Conservation (phyloP, 352 stramenopile genomes). For the Thraustotheca clavata region DNA sequence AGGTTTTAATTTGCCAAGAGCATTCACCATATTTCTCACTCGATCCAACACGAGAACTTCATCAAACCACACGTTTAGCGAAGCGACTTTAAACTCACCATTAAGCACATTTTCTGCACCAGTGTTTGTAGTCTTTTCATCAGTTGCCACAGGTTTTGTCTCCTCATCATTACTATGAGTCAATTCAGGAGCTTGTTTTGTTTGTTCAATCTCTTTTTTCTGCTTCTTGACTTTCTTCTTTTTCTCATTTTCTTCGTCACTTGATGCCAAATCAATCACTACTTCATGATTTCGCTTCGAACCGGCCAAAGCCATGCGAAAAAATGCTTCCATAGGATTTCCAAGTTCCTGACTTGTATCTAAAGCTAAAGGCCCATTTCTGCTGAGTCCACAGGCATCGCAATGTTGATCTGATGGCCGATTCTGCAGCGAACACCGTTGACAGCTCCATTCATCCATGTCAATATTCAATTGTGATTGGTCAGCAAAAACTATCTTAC, state of each 20-base stretch:
- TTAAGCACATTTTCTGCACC: not conserved
- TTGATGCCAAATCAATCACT: constrained; percentile 15
- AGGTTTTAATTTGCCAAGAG: not conserved
- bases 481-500: no score
- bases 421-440: constrained; percentile 16
- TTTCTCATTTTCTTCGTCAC: constrained; percentile 16
- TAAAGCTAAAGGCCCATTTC: no score
- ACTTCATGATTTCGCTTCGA: constrained; percentile 1
- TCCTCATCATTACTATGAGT: not conserved
- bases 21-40: not conserved
- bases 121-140: not conserved
- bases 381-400: not conserved
- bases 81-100: not conserved
- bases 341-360: no score
- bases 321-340: no score
- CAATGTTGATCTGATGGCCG: no score
- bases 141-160: not conserved
- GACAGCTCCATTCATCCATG: constrained; percentile 19
- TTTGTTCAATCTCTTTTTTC: not conserved
- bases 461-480: no score
- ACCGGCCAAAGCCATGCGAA: not conserved
- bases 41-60: constrained; percentile 13
- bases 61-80: constrained; percentile 21
- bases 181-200: not conserved
- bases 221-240: constrained; percentile 6